These are phyloP conservation scores for Leishmania arabica DNA, from an alignment of 208 protist species.

Conservation along the genomic window DNA sequence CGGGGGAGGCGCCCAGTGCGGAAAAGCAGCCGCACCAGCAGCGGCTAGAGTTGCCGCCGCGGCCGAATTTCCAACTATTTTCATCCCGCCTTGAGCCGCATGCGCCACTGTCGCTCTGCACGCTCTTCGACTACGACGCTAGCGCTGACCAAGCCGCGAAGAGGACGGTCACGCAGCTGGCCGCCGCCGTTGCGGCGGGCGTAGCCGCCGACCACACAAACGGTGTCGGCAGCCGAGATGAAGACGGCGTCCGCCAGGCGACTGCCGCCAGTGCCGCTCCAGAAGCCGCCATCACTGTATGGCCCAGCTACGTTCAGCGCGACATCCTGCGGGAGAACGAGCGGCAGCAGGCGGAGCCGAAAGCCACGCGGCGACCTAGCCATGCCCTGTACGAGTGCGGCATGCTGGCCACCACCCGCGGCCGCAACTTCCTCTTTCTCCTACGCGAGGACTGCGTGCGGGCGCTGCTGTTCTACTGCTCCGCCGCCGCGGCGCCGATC, in stretches of 20 bases:
- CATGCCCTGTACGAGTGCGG: slow-evolving; percentile 46
- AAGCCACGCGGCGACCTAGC: slow-evolving; percentile 25
- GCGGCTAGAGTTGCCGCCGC: slow-evolving; percentile 26
- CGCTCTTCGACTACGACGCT: slow-evolving; percentile 33
- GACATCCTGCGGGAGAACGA: slow-evolving; percentile 35
- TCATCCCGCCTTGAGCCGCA: slow-evolving; percentile 43
- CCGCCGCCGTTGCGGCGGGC: background rate
- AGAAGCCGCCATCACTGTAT: background rate
- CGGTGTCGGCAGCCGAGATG: background rate
- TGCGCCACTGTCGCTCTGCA: slow-evolving; percentile 35
- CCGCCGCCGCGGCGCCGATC: slow-evolving; percentile 38
- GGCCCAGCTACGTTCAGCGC: slow-evolving; percentile 36
- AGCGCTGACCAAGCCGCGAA: slow-evolving; percentile 7
- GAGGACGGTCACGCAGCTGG: background rate
- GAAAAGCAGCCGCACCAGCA: background rate
- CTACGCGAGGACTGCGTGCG: slow-evolving; percentile 38
- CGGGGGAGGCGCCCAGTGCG: background rate
- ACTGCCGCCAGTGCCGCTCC: background rate
- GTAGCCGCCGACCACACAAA: background rate
- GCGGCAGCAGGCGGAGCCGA: slow-evolving; percentile 31
- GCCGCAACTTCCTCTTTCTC: slow-evolving; percentile 45
- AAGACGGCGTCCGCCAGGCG: background rate
- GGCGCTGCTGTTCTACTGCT: slow-evolving; percentile 47
- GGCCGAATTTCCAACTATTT: slow-evolving; percentile 40
- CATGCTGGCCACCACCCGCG: slow-evolving; percentile 42